phyloP scores from a whole-genome alignment of 257 asterid genomes.

The Galeopsis tetrahit region DNA sequence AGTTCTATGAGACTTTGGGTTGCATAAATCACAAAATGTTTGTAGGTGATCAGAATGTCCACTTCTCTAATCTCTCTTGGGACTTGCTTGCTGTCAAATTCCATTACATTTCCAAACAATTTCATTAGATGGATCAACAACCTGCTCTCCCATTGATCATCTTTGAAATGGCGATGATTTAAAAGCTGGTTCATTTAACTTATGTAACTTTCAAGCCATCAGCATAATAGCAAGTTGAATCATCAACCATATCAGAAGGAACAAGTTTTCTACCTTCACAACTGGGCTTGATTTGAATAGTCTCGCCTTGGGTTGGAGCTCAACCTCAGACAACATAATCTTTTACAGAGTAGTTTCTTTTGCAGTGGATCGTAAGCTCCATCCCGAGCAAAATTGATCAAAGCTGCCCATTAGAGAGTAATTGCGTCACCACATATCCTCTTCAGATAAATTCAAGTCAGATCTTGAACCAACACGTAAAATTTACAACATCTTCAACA shows the following conservation, averaged over 20 bases:
- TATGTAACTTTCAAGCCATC: slow-evolving; percentile 27
- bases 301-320: slow-evolving; percentile 33
- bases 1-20: slow-evolving; percentile 19
- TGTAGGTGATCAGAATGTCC: slow-evolving; percentile 9
- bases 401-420: slow-evolving; percentile 53
- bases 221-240: slow-evolving; percentile 29
- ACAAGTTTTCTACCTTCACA: slow-evolving; percentile 31
- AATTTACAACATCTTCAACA: neutral
- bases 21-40: slow-evolving; percentile 8
- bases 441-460: neutral
- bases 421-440: slow-evolving; percentile 55
- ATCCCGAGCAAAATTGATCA: slow-evolving; percentile 31
- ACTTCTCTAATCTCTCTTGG: slow-evolving; percentile 34
- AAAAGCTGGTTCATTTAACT: neutral
- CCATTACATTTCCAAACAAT: slow-evolving; percentile 27
- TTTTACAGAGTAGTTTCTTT: slow-evolving; percentile 35
- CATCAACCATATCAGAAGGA: slow-evolving; percentile 37
- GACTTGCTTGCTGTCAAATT: neutral
- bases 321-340: slow-evolving; percentile 30
- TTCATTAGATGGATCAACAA: slow-evolving; percentile 34
- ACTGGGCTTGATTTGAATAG: slow-evolving; percentile 30
- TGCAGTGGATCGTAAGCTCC: slow-evolving; percentile 35
- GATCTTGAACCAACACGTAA: neutral
- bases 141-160: slow-evolving; percentile 45
- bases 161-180: slow-evolving; percentile 26